Conservation (phyloP, 2,329 filamentous ascomycete genomes). For the Ceratocystis eucalypticola region DNA sequence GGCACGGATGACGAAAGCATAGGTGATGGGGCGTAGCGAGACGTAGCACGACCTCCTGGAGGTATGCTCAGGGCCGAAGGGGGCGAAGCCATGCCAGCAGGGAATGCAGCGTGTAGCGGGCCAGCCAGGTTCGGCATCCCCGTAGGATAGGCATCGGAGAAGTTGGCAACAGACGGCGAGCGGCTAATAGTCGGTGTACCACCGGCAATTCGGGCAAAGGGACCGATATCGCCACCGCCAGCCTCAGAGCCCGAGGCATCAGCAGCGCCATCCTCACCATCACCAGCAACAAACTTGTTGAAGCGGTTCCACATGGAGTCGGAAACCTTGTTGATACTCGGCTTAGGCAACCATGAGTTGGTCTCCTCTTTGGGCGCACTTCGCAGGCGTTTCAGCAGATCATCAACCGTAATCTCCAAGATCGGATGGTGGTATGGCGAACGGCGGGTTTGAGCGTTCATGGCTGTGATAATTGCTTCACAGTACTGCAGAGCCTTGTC, state of each 20-base stretch:
- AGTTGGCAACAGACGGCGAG: conserved; percentile 53
- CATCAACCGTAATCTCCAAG: conserved; percentile 65
- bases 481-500: conserved; percentile 84
- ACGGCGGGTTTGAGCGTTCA: conserved; percentile 66
- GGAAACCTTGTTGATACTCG: conserved; percentile 90
- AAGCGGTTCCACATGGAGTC: conserved; percentile 84
- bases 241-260: conserved; percentile 47
- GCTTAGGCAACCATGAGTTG: conserved; percentile 84
- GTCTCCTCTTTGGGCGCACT: conserved; percentile 72
- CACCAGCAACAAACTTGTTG: conserved; percentile 90
- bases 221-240: conserved; percentile 49
- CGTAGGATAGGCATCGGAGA: conserved; percentile 56
- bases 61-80: conserved; percentile 20
- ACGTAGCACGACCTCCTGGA: conserved; percentile 25
- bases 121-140: conserved; percentile 26
- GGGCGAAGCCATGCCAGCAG: conserved; percentile 25
- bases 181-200: conserved; percentile 62
- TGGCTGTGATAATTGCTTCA: conserved; percentile 62
- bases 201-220: conserved; percentile 71
- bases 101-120: conserved; percentile 24
- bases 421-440: conserved; percentile 75
- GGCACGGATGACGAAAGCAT: conserved; percentile 23
- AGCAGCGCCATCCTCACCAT: conserved; percentile 66
- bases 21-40: conserved; percentile 37
- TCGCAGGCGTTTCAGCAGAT: conserved; percentile 68